A percentile compares a stretch with the other conserved stretches of the same genome.
Conservation (phyloP, 1,284 basidiomycete species). For the Ganoderma leucocontextum region DNA sequence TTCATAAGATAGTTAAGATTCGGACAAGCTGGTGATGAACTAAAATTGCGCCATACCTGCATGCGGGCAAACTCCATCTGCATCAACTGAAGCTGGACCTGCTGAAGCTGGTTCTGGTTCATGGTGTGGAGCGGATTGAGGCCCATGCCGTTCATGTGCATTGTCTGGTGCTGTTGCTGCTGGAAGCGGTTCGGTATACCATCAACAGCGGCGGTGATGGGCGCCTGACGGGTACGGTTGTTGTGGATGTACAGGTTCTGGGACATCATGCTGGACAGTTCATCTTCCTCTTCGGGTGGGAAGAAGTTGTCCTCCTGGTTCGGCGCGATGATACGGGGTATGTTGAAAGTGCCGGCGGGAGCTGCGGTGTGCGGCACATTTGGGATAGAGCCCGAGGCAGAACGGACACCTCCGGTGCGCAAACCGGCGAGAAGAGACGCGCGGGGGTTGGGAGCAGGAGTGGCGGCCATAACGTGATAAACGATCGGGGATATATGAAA, state of each 20-base stretch:
- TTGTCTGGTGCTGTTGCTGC: constrained; percentile 58
- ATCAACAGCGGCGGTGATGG: constrained; percentile 77
- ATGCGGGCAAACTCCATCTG: constrained; percentile 82
- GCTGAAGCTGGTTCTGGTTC: constrained; percentile 57
- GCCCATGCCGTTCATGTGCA: constrained; percentile 50
- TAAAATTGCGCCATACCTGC: constrained; percentile 59
- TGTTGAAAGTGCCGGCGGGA: constrained; percentile 66
- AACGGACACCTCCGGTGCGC: constrained; percentile 85
- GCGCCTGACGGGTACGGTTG: constrained; percentile 52
- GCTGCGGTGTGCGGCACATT: constrained; percentile 78
- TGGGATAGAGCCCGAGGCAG: constrained; percentile 65
- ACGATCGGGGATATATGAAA: constrained; percentile 19
- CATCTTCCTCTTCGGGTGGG: constrained; percentile 64
- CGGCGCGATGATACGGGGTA: constrained; percentile 56
- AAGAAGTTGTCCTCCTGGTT: constrained; percentile 51
- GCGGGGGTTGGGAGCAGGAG: constrained; percentile 66
- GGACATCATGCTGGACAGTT: constrained; percentile 62
- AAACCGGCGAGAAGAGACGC: constrained; percentile 86
- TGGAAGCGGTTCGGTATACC: constrained; percentile 68
- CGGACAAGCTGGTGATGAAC: background rate
- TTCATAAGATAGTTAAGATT: constrained; percentile 31
- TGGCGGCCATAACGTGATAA: constrained; percentile 58
- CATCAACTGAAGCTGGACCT: constrained; percentile 82
- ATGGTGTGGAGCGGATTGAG: constrained; percentile 55
- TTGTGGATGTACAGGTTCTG: constrained; percentile 51